Evolutionary conservation across 2,329 filamentous ascomycete species (phyloP).

Genomic region (Pezizomycotina sp.): DNA sequence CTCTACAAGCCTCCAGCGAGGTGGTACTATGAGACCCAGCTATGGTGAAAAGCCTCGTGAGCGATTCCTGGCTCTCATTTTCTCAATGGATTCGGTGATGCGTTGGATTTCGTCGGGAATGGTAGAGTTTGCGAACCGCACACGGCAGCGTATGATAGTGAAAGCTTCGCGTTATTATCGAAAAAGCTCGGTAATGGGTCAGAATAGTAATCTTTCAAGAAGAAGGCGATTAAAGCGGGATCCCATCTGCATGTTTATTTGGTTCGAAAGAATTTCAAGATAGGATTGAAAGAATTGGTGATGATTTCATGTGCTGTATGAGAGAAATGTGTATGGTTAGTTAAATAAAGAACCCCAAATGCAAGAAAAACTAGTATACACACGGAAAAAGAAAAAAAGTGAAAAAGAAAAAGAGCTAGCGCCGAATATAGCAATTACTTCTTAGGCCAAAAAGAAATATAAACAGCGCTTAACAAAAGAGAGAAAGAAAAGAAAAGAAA

Average conservation of each 20-base stretch:
- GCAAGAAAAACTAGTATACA: neutral
- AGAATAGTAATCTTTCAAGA: conserved; percentile 74
- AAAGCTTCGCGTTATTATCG: conserved; percentile 53
- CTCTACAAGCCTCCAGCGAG: conserved; percentile 53
- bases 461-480: no score
- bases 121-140: conserved; percentile 22
- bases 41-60: conserved; percentile 51
- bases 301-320: conserved; percentile 70
- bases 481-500: no score
- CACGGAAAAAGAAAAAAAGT: no score
- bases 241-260: conserved; percentile 47
- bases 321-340: no score
- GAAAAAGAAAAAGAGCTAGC: no score
- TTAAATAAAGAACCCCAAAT: neutral
- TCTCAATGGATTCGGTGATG: conserved; percentile 27
- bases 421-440: no score
- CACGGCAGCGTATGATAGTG: conserved; percentile 38
- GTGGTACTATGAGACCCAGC: conserved; percentile 59
- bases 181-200: conserved; percentile 76
- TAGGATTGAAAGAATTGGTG: conserved; percentile 58
- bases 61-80: conserved; percentile 47
- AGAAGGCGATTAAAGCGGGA: conserved; percentile 54
- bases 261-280: conserved; percentile 57
- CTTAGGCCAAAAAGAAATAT: no score
- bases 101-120: conserved; percentile 22